Base-by-base conservation (phyloP, 2,329 filamentous ascomycete species). In the Xylaria sp. region DNA sequence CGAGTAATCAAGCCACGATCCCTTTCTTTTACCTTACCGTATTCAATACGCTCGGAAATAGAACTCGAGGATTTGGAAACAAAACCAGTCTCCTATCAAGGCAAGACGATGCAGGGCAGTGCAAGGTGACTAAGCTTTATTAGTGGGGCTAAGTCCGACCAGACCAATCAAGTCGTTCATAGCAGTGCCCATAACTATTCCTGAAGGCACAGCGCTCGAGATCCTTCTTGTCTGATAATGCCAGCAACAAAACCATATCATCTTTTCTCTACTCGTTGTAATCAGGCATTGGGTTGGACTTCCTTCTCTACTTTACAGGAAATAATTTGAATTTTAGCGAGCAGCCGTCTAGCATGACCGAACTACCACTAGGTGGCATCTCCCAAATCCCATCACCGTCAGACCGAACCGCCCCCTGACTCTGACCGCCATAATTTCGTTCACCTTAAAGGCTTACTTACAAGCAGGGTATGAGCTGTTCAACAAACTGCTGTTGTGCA, bases 61-160 rank as follows among this genome's bases (percentile, higher is more conserved):
- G 15, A 39, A 2, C 5, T 39, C 17, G 42, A 5, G 13, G 13
- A 38, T 38, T 38, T 38, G 36, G 11, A 5, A 13, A 5, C 36
- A 38, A 38, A 38, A 15, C 36, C 36, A 38, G 13, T 38, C 36
- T 38, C 42, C 42, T 44, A n/a, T 44, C 42, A 20, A 39, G 13
- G 36, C 36, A 39, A 13, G 36, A 15, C 13, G 36, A 39, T 13
- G 36, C 36, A 39, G 36, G 36, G 9, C 3, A 39, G 36, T 38
- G 39, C 15, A 44, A n/a, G 17, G 42, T 5, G n/a, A 10, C 17
- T n/a, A 44, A 20, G 42, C 42, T 44, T 3, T 17, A 44, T 6
- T 11, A 51, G 58, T 55, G 71, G 51, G 66, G 60, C 61, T 15
- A 61, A 73, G 70, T 73, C 72, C 71, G 69, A 73, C 13, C 45